Conservation (phyloP, 202 grass and related monocot species). For the Elaeis oleifera region DNA sequence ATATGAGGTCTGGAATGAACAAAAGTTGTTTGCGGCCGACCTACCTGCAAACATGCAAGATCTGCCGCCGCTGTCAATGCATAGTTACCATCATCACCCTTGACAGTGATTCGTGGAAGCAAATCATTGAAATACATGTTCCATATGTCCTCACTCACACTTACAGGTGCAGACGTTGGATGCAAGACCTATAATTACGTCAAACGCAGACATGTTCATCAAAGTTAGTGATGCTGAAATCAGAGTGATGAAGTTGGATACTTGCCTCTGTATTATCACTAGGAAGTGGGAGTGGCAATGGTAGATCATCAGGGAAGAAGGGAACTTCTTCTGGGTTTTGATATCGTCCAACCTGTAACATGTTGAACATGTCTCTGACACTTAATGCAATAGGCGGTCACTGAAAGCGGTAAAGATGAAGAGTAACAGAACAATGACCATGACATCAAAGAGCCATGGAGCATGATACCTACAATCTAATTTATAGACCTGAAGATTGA, state of each 20-base stretch:
- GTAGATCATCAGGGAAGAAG: slow-evolving; percentile 66
- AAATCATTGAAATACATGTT: slow-evolving; percentile 82
- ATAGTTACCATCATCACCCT: slow-evolving; percentile 73
- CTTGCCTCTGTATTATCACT: slow-evolving; percentile 44
- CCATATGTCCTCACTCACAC: slow-evolving; percentile 69
- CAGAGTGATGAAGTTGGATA: background rate
- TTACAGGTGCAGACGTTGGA: slow-evolving; percentile 42
- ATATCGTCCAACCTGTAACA: slow-evolving; percentile 60
- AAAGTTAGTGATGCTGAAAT: background rate
- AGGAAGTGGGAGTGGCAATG: slow-evolving; percentile 22
- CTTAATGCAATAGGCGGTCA: no score
- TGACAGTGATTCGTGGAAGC: slow-evolving; percentile 60
- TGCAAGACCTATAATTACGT: slow-evolving; percentile 47
- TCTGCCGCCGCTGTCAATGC: slow-evolving; percentile 53
- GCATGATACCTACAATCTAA: no score
- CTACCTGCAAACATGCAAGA: slow-evolving; percentile 82
- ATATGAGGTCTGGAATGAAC: no score
- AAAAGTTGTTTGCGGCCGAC: background rate
- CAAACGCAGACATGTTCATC: background rate
- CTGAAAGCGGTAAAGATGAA: no score
- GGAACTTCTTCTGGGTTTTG: slow-evolving; percentile 75
- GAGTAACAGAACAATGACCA: no score
- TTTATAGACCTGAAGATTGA: no score
- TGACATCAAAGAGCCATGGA: no score
- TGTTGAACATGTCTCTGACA: background rate